Evolutionary conservation across 306 rosid species (phyloP), one percentile per base, ranked within the genome.

Genomic region (Pyrus betulifolia): DNA sequence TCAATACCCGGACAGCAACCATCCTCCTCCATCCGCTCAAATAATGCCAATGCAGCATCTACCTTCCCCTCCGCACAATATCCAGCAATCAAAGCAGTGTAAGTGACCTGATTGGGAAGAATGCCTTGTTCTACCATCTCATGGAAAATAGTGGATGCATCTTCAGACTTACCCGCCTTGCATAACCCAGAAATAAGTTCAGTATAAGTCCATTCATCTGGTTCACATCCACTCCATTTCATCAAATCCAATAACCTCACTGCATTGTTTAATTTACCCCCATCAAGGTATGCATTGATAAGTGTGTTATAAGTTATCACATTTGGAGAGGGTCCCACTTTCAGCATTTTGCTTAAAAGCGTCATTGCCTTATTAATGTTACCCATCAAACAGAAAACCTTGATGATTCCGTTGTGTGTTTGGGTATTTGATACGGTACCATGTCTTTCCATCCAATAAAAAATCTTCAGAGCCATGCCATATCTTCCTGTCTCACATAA

Each of bases 61-160:
- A 85, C 59, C 66, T 72, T 82, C 51, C 45, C 77, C 78, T 60
- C 77, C n/a, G 27, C 13, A 59, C 80, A 75, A 66, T 79, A 82
- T 61, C 85, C 88, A 79, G 65, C 75, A 71, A 85, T 85, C 70
- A 85, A 75, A 78, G 83, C 79, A 33, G 81, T 75, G 78, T 85
- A 85, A 3, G 81, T 74, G 70, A 75, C 83, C 59, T 75, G 83
- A 72, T 74, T 81, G 18, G 85, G 85, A 72, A 71, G 60, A 67
- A 78, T 67, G 27, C 83, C 83, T 22, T 58, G 73, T 82, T 85
- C 78, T 55, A 78, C 73, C 88, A 85, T 85, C 78, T 75, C 85
- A 52, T 62, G 49, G 55, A 76, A 79, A 63, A 85, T 55, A 60
- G 72, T 51, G 25, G 75, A 54, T 15, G 88, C 85, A 44, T 8